Evolutionary conservation across 2,329 filamentous ascomycete species (phyloP).

Genomic region (Waltergamsia citrina): DNA sequence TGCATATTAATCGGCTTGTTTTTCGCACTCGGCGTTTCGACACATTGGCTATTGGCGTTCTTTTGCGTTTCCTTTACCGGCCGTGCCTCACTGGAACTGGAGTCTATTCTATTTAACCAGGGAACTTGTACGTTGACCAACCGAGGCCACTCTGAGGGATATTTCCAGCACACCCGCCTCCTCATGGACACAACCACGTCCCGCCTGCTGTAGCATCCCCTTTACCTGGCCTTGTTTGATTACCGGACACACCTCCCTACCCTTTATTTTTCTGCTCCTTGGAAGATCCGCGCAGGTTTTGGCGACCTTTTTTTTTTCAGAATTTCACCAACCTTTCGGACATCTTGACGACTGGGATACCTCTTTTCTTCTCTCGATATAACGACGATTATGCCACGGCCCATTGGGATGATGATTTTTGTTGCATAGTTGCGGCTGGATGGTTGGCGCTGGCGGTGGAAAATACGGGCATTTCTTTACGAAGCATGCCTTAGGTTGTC

Average conservation of each 20-base stretch:
- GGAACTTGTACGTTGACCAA: no score
- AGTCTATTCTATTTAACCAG: no score
- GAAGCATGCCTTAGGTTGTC: no score
- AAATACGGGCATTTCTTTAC: conserved; percentile 14
- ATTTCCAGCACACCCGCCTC: no score
- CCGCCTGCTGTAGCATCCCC: no score
- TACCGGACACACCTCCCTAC: no score
- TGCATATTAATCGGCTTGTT: conserved; percentile 1
- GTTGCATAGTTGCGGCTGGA: conserved; percentile 13
- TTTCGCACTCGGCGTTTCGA: conserved; percentile 3
- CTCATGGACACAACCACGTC: no score
- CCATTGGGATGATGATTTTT: conserved; percentile 20
- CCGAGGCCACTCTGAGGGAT: no score
- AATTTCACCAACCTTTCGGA: background rate
- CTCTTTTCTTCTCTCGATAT: background rate
- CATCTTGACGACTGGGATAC: background rate
- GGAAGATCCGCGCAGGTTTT: no score
- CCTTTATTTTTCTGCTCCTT: no score
- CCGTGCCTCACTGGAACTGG: background rate
- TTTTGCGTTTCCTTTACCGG: background rate
- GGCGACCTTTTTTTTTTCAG: background rate
- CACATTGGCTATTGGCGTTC: background rate
- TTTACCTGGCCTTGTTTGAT: no score
- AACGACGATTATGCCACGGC: conserved; percentile 11
- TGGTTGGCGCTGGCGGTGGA: conserved; percentile 18